Evolutionary conservation across 108 stramenopile genomes (phyloP), one percentile per base, ranked within the genome.

Genomic region (Cylindrotheca closterium): DNA sequence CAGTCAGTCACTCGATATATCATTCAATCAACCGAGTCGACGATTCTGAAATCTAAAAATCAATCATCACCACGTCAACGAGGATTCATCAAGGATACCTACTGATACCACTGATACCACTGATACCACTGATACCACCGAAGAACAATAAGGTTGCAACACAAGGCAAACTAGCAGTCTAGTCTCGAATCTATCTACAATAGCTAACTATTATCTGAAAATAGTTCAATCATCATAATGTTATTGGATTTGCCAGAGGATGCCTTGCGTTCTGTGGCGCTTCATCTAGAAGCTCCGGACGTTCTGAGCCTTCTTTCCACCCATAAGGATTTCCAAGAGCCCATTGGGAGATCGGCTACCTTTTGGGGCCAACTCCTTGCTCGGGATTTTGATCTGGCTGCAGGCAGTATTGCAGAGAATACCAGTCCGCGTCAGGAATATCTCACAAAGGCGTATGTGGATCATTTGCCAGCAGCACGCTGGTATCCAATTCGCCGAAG

Each of bases 251-350:
- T 81, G 37, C 73, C 78, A 22, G 72, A 70, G 19, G 80, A 61
- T 46, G 47, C 68, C n/a, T 78, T 67, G 73, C 46, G 56, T n/a
- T 31, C 50, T 8, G 21, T 77, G 1, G 51, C 69, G 1, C n/a
- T 54, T 5, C 23, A 63, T 69, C 60, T 84, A 0, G 30, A 28
- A 2, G 53, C 71, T 17, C 70, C 57, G 12, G 80, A 81, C 30
- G 10, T 84, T 4, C 54, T 84, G 37, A 24, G 58, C 45, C 65
- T 84, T n/a, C 33, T 79, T 3, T 73, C 63, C 24, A 45, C 52
- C 25, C 71, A 79, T 59, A 55, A 60, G 29, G 22, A 45, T n/a
- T 57, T 75, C 10, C 29, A 62, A 51, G 47, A 62, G 17, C 18
- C 42, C 15, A 29, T 84, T 7, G 71, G 71, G 30, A 27, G 46